Conservation (phyloP, 2,329 filamentous ascomycete species). For the Penicillium sp. region DNA sequence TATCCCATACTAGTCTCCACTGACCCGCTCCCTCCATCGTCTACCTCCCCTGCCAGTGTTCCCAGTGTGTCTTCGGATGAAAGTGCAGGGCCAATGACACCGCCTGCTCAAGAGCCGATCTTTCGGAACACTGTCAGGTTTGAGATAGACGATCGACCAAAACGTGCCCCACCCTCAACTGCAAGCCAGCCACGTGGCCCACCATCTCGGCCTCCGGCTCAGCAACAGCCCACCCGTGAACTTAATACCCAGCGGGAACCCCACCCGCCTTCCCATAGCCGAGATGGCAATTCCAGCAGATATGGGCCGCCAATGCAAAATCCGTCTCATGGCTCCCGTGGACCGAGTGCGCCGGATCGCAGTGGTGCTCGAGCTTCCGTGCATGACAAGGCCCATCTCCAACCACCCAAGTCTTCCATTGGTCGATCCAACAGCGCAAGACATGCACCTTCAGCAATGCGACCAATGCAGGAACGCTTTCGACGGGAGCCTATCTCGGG, state of each 20-base stretch:
- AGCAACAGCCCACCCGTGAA: constrained; percentile 7
- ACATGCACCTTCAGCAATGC: constrained; percentile 5
- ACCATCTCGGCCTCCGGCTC: not conserved
- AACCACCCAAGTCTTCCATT: constrained; percentile 2
- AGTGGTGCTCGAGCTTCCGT: constrained; percentile 8
- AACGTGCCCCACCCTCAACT: not conserved
- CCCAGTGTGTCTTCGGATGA: constrained; percentile 27
- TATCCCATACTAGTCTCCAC: constrained; percentile 42
- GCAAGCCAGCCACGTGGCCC: constrained; percentile 14
- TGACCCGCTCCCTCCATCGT: constrained; percentile 19
- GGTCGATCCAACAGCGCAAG: constrained; percentile 23
- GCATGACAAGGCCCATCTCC: not conserved
- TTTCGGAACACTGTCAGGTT: constrained; percentile 8
- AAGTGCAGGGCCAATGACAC: constrained; percentile 27
- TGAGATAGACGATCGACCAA: not conserved
- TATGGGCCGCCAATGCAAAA: constrained; percentile 3
- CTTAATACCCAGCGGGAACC: not conserved
- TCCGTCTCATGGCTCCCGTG: constrained; percentile 8
- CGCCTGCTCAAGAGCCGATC: constrained; percentile 22
- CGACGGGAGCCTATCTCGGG: constrained; percentile 17
- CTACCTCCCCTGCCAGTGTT: constrained; percentile 13
- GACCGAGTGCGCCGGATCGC: constrained; percentile 6
- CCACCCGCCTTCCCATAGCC: constrained; percentile 5
- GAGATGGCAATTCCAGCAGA: not conserved
- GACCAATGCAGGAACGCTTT: constrained; percentile 5